A percentile compares a stretch with the other conserved stretches of the same genome.
Evolutionary conservation across 2,329 filamentous ascomycete species (phyloP).

Genomic region (Triangularia setosa): DNA sequence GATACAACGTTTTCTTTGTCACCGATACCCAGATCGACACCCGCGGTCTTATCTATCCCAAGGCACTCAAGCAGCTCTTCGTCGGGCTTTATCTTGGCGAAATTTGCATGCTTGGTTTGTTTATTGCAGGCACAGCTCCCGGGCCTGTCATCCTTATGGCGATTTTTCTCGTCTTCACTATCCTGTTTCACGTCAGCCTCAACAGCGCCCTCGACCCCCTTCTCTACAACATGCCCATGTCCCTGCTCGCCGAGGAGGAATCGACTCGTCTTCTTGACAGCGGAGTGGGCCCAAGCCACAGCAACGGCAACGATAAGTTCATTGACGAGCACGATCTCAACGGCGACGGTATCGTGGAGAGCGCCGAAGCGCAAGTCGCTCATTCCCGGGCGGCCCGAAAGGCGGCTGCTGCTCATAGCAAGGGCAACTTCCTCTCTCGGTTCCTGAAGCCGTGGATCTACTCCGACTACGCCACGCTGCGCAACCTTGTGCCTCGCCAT

Average conservation of each 20-base stretch:
- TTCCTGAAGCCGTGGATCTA: slow-evolving; percentile 79
- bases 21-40: slow-evolving; percentile 79
- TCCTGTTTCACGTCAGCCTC: slow-evolving; percentile 71
- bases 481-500: slow-evolving; percentile 62
- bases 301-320: slow-evolving; percentile 10
- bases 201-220: slow-evolving; percentile 72
- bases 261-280: slow-evolving; percentile 25
- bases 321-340: slow-evolving; percentile 10
- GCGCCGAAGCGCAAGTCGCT: slow-evolving; percentile 16
- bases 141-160: slow-evolving; percentile 74
- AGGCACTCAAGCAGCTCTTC: slow-evolving; percentile 81
- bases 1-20: slow-evolving; percentile 88
- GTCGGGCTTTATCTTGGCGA: slow-evolving; percentile 80
- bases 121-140: slow-evolving; percentile 63
- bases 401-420: slow-evolving; percentile 42
- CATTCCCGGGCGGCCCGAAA: slow-evolving; percentile 30
- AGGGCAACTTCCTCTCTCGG: slow-evolving; percentile 56
- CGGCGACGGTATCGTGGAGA: slow-evolving; percentile 23
- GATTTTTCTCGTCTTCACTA: slow-evolving; percentile 68
- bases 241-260: slow-evolving; percentile 51
- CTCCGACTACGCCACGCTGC: slow-evolving; percentile 66
- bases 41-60: slow-evolving; percentile 80
- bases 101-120: slow-evolving; percentile 79
- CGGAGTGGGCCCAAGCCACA: slow-evolving; percentile 10
- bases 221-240: slow-evolving; percentile 73